Conservation (phyloP, 2,329 filamentous ascomycete genomes). For the Pseudopyrenochaeta lycopersici region DNA sequence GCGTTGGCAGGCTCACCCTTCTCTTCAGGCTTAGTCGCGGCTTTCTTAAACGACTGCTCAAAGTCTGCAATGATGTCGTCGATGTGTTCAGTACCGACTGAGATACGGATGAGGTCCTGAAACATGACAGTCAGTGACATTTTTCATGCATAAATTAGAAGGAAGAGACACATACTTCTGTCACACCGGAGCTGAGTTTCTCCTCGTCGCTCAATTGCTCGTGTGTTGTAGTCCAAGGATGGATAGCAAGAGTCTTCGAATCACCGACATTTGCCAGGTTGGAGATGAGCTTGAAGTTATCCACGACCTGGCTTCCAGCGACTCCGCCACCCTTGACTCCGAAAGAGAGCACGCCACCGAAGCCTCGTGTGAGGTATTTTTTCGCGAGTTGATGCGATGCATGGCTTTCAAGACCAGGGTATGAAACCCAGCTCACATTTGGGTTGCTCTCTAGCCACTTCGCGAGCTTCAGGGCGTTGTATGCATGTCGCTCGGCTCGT, state of each 20-base stretch:
- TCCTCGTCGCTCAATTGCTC: conserved; percentile 89
- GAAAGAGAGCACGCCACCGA: conserved; percentile 90
- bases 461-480: conserved; percentile 82
- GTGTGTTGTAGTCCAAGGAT: conserved; percentile 95
- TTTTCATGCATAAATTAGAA: no score
- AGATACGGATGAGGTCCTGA: conserved; percentile 90
- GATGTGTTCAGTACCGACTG: conserved; percentile 94
- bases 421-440: conserved; percentile 92
- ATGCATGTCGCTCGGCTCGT: conserved; percentile 84
- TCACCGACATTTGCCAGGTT: conserved; percentile 97
- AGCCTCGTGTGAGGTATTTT: conserved; percentile 85
- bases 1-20: conserved; percentile 45
- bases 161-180: conserved; percentile 63
- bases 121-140: conserved; percentile 12
- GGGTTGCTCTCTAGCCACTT: conserved; percentile 83
- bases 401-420: conserved; percentile 87
- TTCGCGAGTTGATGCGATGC: conserved; percentile 81
- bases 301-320: conserved; percentile 89
- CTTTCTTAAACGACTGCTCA: conserved; percentile 81
- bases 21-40: conserved; percentile 55
- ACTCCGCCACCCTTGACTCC: conserved; percentile 87
- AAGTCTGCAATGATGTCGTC: conserved; percentile 98
- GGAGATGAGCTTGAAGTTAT: conserved; percentile 93
- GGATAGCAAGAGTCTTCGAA: conserved; percentile 92
- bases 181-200: conserved; percentile 81